Evolutionary conservation across 768 basidiomycete genomes (phyloP), one percentile per base, ranked within the genome.

Genomic region (Roridomyces roridus): DNA sequence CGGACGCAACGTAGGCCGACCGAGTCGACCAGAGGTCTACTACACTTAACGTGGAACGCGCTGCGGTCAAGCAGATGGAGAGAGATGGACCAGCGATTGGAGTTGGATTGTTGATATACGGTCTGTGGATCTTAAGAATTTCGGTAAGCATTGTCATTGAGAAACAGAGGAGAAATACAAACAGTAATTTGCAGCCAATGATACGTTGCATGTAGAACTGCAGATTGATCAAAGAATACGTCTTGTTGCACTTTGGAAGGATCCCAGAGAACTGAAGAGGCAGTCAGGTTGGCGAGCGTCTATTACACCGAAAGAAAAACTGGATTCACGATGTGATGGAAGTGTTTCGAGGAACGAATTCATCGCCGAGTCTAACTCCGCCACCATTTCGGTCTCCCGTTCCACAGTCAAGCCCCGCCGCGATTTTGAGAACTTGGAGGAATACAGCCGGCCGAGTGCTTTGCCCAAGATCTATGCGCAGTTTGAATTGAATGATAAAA

Each of bases 351-450:
- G 76, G 85, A 88, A 90, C 18, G 78, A 59, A 81, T 78, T 65
- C 60, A 90, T 70, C 0, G 82, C 79, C 1, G 84, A 85, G 67
- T 89, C 86, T 9, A 88, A 70, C n/a, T 85, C 82, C 10, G 85
- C 74, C 11, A 88, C 84, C 39, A 83, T 78, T 6, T 76, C 72
- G 44, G 76, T 74, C 46, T 84, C 79, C 81, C 84, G 75, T 75
- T 86, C 70, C 76, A 81, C 74, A 79, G 85, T 60, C n/a, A 73
- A 51, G 6, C 72, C 71, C 10, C 69, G 60, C 4, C 70, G 46
- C 4, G 70, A 47, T 70, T 68, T 84, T 70, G 54, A 82, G 49
- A 72, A 73, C 48, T 72, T 73, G 15, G 68, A 72, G 2, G 72
- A 70, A 59, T 74, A 75, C 15, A 93, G 77, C 0, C 88, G 88